Conservation (phyloP, 2,329 filamentous ascomycete species). For the Westerdykella aurantiaca region DNA sequence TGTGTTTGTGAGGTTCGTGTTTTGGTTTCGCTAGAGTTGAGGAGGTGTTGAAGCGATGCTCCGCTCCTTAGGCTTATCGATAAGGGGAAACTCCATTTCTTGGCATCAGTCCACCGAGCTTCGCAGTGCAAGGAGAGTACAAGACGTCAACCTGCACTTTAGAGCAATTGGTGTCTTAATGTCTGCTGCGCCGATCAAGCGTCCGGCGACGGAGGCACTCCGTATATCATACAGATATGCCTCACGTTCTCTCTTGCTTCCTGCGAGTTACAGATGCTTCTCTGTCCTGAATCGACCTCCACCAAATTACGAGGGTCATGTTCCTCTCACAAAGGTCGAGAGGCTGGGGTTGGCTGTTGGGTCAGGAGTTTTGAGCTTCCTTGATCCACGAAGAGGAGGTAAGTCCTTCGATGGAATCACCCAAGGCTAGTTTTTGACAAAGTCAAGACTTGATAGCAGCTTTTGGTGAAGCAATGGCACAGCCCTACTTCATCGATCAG, state of each 20-base stretch:
- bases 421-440: background rate
- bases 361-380: conserved; percentile 54
- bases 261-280: conserved; percentile 50
- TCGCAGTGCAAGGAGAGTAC: too few relatives aligned
- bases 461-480: conserved; percentile 89
- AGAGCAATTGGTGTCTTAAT: conserved; percentile 6
- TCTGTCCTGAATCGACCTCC: conserved; percentile 78
- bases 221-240: background rate
- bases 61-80: too few relatives aligned
- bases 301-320: conserved; percentile 86
- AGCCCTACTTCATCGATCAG: conserved; percentile 89
- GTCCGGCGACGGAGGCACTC: background rate
- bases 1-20: too few relatives aligned
- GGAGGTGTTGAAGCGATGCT: too few relatives aligned
- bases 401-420: conserved; percentile 12
- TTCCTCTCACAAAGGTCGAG: conserved; percentile 76
- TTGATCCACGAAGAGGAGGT: conserved; percentile 78
- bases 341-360: conserved; percentile 63
- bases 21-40: too few relatives aligned
- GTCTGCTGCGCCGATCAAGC: conserved; percentile 11
- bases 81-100: too few relatives aligned
- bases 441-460: conserved; percentile 78
- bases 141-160: background rate
- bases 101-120: too few relatives aligned
- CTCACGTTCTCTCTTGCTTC: conserved; percentile 7